These are phyloP conservation scores for Aspergillus quadricinctus DNA, from an alignment of 2,329 filamentous ascomycete species.

Conservation along the genomic window DNA sequence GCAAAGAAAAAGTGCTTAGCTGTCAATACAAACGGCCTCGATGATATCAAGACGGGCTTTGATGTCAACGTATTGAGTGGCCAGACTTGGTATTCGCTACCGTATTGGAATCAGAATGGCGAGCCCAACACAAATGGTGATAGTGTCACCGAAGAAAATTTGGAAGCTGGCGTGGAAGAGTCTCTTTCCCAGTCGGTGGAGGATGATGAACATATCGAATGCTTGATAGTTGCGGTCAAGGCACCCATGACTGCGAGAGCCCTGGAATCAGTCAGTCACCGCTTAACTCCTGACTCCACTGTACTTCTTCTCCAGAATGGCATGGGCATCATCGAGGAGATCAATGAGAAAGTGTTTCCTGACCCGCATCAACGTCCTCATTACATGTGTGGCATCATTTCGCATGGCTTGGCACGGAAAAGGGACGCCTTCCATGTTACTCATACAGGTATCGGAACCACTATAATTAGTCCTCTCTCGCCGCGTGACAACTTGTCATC, in stretches of 20 bases:
- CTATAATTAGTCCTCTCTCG: conserved; percentile 52
- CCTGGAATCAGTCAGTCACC: conserved; percentile 60
- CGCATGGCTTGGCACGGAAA: conserved; percentile 51
- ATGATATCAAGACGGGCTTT: conserved; percentile 41
- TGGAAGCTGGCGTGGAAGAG: conserved; percentile 5
- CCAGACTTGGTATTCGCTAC: conserved; percentile 30
- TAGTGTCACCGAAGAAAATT: conserved; percentile 7
- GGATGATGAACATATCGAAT: conserved; percentile 56
- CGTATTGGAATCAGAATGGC: conserved; percentile 18
- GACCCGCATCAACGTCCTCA: conserved; percentile 62
- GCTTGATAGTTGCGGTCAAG: conserved; percentile 77
- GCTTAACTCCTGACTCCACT: conserved; percentile 64
- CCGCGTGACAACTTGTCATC: conserved; percentile 12
- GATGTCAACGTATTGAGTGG: conserved; percentile 39
- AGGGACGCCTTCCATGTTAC: conserved; percentile 49
- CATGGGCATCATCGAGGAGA: conserved; percentile 74
- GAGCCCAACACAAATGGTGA: conserved; percentile 5
- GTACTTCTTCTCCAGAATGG: conserved; percentile 77
- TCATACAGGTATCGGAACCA: conserved; percentile 57
- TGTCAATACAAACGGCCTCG: conserved; percentile 36
- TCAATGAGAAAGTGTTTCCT: conserved; percentile 68
- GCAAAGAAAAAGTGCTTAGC: conserved; percentile 29
- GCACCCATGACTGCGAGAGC: conserved; percentile 63
- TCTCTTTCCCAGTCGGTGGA: conserved; percentile 9
- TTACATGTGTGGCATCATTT: conserved; percentile 68